These are phyloP conservation scores for Dillenia suffruticosa DNA, from an alignment of 164 flowering plant species.

Conservation along the genomic window DNA sequence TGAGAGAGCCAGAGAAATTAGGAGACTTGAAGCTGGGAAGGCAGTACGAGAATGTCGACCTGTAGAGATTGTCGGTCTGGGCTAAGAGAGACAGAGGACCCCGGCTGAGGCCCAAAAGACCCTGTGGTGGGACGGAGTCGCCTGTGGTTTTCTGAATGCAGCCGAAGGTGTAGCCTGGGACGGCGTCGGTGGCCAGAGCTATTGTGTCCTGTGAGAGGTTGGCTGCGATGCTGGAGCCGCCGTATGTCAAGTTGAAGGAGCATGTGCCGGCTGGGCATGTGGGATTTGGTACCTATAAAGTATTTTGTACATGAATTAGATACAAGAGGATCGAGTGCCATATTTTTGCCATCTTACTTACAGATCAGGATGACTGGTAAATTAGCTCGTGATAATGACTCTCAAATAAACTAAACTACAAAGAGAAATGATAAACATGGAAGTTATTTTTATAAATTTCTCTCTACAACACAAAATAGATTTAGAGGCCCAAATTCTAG, in stretches of 20 bases:
- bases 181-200: slow-evolving; percentile 46
- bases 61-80: slow-evolving; percentile 60
- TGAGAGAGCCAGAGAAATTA: slow-evolving; percentile 70
- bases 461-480: too few relatives aligned
- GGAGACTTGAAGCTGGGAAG: slow-evolving; percentile 71
- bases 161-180: slow-evolving; percentile 71
- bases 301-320: neutral
- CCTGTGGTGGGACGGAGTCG: slow-evolving; percentile 70
- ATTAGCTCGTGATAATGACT: too few relatives aligned
- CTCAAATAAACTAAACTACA: too few relatives aligned
- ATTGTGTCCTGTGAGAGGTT: slow-evolving; percentile 64
- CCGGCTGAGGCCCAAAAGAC: slow-evolving; percentile 83
- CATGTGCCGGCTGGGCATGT: slow-evolving; percentile 46
- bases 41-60: slow-evolving; percentile 90
- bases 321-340: too few relatives aligned
- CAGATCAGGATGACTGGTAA: neutral
- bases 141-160: slow-evolving; percentile 64
- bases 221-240: slow-evolving; percentile 57
- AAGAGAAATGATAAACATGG: too few relatives aligned
- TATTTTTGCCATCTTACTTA: neutral
- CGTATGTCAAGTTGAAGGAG: slow-evolving; percentile 73
- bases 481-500: too few relatives aligned
- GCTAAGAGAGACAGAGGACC: slow-evolving; percentile 75
- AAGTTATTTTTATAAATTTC: too few relatives aligned
- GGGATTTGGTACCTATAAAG: slow-evolving; percentile 54